Base-by-base conservation (phyloP, 108 stramenopile genomes). In the Ochromonas danica region DNA sequence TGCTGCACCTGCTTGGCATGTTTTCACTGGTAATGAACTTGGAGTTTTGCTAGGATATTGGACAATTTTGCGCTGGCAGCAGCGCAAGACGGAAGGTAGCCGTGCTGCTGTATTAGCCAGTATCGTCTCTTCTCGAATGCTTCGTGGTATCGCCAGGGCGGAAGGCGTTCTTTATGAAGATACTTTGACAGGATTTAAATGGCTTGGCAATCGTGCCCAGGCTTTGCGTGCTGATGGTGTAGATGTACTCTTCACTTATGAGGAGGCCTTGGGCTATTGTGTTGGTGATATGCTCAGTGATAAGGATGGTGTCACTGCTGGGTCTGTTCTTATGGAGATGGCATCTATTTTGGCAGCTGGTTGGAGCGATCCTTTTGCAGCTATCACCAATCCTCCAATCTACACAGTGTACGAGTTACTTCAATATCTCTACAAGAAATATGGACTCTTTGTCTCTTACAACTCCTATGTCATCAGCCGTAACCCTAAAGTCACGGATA, bases 191-290 rank as follows among this genome's bases (percentile, higher is more conserved):
- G 97, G 97, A 1, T 96, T 95, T 85, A 97, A 96, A 82, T 96
- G 95, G 95, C 94, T 97, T 79, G 95, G 93, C 28, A 61, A 83
- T 70, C 87, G 91, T 51, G 83, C 90, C 1, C 65, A 87, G 0
- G 83, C 86, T 41, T 86, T 95, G 42, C 80, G 70, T 30, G 65
- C 85, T 75, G 86, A 92, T 78, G 93, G 93, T 60, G 92, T 92
- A 62, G 79, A 81, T 36, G 88, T 94, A 65, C 65, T 97, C 39
- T 91, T 97, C 79, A 87, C 90, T 1, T 97, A 96, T 77, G 97
- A 98, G 89, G 97, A 98, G 81, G 96, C 96, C 33, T 94, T 98
- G 65, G 97, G 97, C 10, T 96, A 87, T 84, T 92, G 79, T 90
- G 90, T 77, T 45, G 94, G 94, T 0, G 93, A 93, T 67, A 87